Base-by-base conservation (phyloP, 2,329 filamentous ascomycete genomes). In the Blastomyces parvus region DNA sequence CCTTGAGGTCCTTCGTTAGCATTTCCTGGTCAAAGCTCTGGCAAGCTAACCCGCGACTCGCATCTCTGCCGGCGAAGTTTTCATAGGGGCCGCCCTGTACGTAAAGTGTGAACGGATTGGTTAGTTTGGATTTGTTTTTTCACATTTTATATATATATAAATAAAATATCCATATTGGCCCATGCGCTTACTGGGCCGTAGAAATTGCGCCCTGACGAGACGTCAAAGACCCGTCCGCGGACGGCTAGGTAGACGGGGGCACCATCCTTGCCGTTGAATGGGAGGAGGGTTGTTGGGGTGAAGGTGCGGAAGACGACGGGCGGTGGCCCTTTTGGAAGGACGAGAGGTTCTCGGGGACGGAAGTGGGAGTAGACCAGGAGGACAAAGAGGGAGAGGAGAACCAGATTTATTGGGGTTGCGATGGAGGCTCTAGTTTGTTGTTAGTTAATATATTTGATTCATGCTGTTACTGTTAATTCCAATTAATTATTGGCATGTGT, bases 21-120 rank as follows among this genome's bases (percentile, higher is more conserved):
- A 97, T 96, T 7, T 92, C 89, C 80, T 90, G 86, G 74, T 97
- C 94, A 75, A 99, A 97, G 79, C 90, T 96, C 64, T 92, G 90
- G 75, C 85, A 90, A 0, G 94, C 93, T 65, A 99, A 79, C 0
- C 94, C 94, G 61, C 93, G 84, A 67, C 85, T 91, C 25, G 94
- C 94, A 77, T 99, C 94, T 48, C 92, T 82, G 0, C 94, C 94
- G 0, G 94, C 94, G 73, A 99, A 99, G 79, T 97, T 97, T 75
- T 88, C 87, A 76, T 99, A 99, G 1, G 93, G 91, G 0, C 93
- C 93, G 14, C 91, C 92, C 76, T 78, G 30, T 59, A 64, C 9
- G 8, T 33, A 25, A 17, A 4, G 22, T n/a, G 38, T 22, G 33
- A 56, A 56, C 30, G 38, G 38, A 46, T 44, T 42, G 14, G 38